These are phyloP conservation scores for Eruca vesicaria DNA, from an alignment of 441 rosid genomes.

Conservation along the genomic window DNA sequence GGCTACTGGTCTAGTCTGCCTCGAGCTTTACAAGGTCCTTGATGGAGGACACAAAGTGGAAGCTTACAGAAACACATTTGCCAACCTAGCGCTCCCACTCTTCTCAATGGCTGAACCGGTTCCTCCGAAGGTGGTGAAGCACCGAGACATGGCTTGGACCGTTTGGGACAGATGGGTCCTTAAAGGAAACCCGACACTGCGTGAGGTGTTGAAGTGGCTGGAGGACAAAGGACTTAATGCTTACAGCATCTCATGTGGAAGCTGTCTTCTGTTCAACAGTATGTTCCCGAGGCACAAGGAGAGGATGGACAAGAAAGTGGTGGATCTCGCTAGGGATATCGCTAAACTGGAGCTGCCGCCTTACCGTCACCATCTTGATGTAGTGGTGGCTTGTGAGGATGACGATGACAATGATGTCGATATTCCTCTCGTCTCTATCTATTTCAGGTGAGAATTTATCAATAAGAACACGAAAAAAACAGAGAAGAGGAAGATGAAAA, in stretches of 20 bases:
- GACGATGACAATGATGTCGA: constrained; percentile 88
- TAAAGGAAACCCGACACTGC: constrained; percentile 65
- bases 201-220: constrained; percentile 84
- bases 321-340: constrained; percentile 82
- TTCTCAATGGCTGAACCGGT: constrained; percentile 96
- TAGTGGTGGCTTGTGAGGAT: constrained; percentile 88
- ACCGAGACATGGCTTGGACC: constrained; percentile 86
- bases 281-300: constrained; percentile 81
- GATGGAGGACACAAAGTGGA: constrained; percentile 74
- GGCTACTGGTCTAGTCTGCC: constrained; percentile 95
- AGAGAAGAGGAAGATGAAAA: neutral
- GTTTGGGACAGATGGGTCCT: constrained; percentile 95
- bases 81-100: constrained; percentile 83
- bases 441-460: constrained; percentile 47
- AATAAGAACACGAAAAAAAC: neutral
- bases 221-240: constrained; percentile 73
- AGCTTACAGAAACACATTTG: constrained; percentile 90
- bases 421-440: constrained; percentile 76
- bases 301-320: constrained; percentile 85
- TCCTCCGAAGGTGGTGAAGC: constrained; percentile 78
- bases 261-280: constrained; percentile 73
- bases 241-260: constrained; percentile 86
- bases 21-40: constrained; percentile 89
- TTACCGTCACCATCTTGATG: constrained; percentile 65
- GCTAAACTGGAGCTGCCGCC: constrained; percentile 81